Conservation (phyloP, 345 rosid species). For the Citrus hindsii region DNA sequence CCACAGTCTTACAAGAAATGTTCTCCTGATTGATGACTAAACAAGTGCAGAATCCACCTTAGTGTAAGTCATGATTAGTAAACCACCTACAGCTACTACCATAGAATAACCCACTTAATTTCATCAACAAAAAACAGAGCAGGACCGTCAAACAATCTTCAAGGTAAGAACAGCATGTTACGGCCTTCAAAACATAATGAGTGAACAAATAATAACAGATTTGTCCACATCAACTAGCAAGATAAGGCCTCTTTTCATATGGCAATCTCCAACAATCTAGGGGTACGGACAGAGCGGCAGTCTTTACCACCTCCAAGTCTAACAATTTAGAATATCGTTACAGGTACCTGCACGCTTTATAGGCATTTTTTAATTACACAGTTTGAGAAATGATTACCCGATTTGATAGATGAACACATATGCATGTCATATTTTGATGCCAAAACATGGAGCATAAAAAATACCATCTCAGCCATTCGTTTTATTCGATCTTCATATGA, state of each 20-base stretch:
- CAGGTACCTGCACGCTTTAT: neutral
- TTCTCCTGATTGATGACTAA: too few relatives aligned
- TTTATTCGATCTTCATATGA: constrained; percentile 59
- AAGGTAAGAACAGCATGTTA: neutral
- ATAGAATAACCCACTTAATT: neutral
- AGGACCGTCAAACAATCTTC: neutral
- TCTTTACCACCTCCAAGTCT: too few relatives aligned
- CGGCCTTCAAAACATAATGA: neutral
- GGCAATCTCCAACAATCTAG: too few relatives aligned
- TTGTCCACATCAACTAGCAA: too few relatives aligned
- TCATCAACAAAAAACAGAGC: too few relatives aligned
- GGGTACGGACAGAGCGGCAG: too few relatives aligned
- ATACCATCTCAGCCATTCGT: constrained; percentile 67
- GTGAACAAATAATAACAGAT: neutral
- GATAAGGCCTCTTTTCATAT: too few relatives aligned
- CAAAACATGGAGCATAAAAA: neutral
- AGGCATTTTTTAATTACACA: neutral
- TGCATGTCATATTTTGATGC: neutral
- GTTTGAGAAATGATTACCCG: neutral
- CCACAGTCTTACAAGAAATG: neutral
- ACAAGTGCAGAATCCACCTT: too few relatives aligned
- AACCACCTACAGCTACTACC: too few relatives aligned
- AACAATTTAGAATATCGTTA: too few relatives aligned
- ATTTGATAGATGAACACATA: neutral
- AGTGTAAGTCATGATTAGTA: too few relatives aligned